A percentile compares a stretch with the other conserved stretches of the same genome.
Evolutionary conservation across 192 early-diverging fungal species (phyloP).

Genomic region (Entomortierella chlamydospora): DNA sequence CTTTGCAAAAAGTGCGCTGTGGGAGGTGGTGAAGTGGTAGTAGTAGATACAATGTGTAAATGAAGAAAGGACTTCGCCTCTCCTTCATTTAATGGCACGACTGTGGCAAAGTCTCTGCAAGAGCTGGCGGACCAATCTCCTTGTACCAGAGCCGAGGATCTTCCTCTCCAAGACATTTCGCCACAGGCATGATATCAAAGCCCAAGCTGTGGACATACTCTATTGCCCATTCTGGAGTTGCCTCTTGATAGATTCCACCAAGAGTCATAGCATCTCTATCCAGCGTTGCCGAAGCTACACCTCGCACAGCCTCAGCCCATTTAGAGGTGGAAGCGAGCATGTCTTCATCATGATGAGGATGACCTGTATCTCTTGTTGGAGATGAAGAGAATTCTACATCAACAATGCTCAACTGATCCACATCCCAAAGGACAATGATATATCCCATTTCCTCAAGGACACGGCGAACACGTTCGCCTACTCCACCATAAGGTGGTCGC

Average conservation of each 20-base stretch:
- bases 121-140: slow-evolving; percentile 21
- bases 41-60: too few relatives aligned
- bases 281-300: slow-evolving; percentile 9
- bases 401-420: slow-evolving; percentile 23
- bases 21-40: too few relatives aligned
- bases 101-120: slow-evolving; percentile 1
- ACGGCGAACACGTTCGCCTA: slow-evolving; percentile 5
- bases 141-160: slow-evolving; percentile 50
- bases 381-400: background rate
- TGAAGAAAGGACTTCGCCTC: background rate
- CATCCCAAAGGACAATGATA: slow-evolving; percentile 51
- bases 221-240: slow-evolving; percentile 39
- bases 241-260: slow-evolving; percentile 48
- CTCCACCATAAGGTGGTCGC: slow-evolving; percentile 67
- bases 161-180: slow-evolving; percentile 30
- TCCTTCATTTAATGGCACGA: slow-evolving; percentile 3
- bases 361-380: background rate
- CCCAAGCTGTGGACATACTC: slow-evolving; percentile 45
- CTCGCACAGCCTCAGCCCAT: slow-evolving; percentile 45
- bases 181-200: slow-evolving; percentile 35
- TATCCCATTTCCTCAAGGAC: slow-evolving; percentile 33
- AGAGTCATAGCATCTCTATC: slow-evolving; percentile 36
- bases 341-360: background rate
- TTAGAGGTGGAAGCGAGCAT: slow-evolving; percentile 6
- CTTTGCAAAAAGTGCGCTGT: too few relatives aligned